Base-by-base conservation (phyloP, 306 rosid genomes). In the Arachis hypogaea region DNA sequence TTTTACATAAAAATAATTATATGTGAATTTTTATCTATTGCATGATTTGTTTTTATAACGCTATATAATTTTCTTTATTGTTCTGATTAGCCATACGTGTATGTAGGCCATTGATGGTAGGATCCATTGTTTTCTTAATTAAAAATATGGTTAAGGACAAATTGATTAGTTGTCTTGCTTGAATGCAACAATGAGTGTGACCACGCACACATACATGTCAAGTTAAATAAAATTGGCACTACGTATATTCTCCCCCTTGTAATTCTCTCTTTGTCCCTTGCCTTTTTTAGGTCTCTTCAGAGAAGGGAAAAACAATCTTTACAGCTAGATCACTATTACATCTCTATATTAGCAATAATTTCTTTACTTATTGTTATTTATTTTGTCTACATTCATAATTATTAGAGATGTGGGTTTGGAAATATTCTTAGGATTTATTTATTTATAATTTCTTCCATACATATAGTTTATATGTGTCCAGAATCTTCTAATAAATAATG, bases 181-280 rank as follows among this genome's bases (percentile, higher is more conserved):
- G 88, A 81, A 86, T 82, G 86, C 86, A 81, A 76, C 83, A 73
- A 60, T 83, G 86, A 81, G 75, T 74, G 84, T 83, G 88, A 84
- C 87, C 75, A 74, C 80, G 28, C 28, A 22, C 28, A 22, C 28
- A 22, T 22, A 82, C 84, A 76, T 74, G 82, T 69, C 81, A 73
- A 70, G 58, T 65, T 84, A 72, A 67, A 69, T 33, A 33, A 81
- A 63, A 60, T 79, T 65, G 78, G 59, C 77, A 71, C 74, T 60
- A 77, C 5, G 82, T 79, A 33, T 33, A 33, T 33, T 33, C 38
- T 75, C 85, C 77, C 81, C 85, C 81, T 71, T 68, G 75, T 66
- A 85, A 68, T 81, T 83, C 83, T 81, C 84, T 79, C 81, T 86
- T 63, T 69, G 90, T 82, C 85, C 83, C 78, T 55, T 65, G 61